Conservation (phyloP, 2,329 filamentous ascomycete genomes). For the Fusarium nisikadoi region DNA sequence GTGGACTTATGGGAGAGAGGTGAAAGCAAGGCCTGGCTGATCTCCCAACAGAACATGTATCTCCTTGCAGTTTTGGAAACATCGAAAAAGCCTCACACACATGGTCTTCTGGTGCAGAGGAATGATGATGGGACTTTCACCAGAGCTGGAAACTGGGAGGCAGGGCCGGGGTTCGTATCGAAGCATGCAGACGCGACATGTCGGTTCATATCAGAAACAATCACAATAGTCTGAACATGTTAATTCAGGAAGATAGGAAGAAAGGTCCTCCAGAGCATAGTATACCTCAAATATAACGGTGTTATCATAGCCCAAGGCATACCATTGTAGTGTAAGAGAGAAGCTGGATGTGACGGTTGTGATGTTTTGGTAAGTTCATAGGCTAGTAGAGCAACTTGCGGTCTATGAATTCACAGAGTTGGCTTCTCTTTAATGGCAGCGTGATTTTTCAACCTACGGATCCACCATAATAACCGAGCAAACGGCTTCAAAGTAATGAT, state of each 20-base stretch:
- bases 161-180: neutral
- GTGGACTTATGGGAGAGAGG: neutral
- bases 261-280: no score
- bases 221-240: neutral
- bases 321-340: no score
- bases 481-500: neutral
- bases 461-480: neutral
- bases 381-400: no score
- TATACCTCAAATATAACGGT: no score
- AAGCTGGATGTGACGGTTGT: no score
- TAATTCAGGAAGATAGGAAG: no score
- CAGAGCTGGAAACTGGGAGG: neutral
- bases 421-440: no score
- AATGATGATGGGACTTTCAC: neutral
- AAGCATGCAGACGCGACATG: neutral
- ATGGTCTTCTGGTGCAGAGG: neutral
- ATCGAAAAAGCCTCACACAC: neutral
- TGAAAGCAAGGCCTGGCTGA: neutral
- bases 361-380: neutral
- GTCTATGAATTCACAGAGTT: no score
- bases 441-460: neutral
- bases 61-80: neutral
- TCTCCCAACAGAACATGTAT: neutral
- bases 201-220: neutral
- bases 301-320: no score